Percentiles rank a stretch among this genome's conserved stretches.
Conservation (phyloP, 129 eudicot genomes). For the Ambrosia artemisiifolia region DNA sequence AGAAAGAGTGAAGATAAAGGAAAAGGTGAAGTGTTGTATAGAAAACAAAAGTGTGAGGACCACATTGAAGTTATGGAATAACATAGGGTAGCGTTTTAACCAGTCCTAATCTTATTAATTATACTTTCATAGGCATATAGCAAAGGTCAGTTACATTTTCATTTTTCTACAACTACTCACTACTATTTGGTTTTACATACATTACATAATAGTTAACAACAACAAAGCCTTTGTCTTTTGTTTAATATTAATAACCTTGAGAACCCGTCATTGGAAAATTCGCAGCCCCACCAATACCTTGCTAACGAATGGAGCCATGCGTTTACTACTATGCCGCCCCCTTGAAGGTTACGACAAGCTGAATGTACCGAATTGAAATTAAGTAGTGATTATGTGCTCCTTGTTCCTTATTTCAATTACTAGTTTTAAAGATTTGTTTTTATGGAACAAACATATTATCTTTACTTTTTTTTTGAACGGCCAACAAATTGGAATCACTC, state of each 20-base stretch:
- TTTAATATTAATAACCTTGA: background rate
- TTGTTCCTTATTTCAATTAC: background rate
- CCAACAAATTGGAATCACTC: too few species aligned
- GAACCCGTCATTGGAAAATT: background rate
- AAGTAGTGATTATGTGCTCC: background rate
- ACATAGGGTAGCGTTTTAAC: constrained; percentile 32
- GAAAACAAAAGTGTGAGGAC: constrained; percentile 54
- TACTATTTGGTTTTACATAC: background rate
- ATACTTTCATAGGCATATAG: too few species aligned
- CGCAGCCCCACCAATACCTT: background rate
- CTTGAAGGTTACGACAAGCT: background rate
- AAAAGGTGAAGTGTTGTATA: constrained; percentile 26
- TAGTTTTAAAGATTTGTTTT: background rate
- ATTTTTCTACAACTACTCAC: too few species aligned
- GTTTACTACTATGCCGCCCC: background rate
- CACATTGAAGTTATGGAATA: constrained; percentile 44
- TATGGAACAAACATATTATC: constrained; percentile 6
- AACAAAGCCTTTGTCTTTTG: background rate
- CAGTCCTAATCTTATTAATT: background rate
- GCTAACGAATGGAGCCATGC: background rate
- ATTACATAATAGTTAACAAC: background rate
- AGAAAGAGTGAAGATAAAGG: constrained; percentile 20
- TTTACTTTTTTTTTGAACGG: too few species aligned
- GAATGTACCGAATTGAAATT: too few species aligned
- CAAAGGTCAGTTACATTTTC: too few species aligned